Evolutionary conservation across 2,329 filamentous ascomycete genomes (phyloP).

Genomic region (Helotiales sp.): DNA sequence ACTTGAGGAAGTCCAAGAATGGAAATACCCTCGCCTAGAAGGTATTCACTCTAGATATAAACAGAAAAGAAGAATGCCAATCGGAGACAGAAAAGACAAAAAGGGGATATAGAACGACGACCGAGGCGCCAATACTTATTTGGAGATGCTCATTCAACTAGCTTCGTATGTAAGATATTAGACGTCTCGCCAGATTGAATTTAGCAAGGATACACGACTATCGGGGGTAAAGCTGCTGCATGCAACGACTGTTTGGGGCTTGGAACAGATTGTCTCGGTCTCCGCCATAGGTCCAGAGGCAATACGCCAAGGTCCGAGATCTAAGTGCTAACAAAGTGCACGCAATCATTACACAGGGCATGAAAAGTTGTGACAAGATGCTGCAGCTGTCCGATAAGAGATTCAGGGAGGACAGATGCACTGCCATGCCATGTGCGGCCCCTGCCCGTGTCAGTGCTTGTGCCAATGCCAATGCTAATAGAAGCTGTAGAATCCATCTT

Average conservation of each 20-base stretch:
- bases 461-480: neutral
- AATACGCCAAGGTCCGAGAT: neutral
- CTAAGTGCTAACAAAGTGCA: slow-evolving; percentile 4
- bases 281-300: slow-evolving; percentile 2
- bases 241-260: neutral
- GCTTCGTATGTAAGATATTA: neutral
- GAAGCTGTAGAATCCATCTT: neutral
- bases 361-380: slow-evolving; percentile 15
- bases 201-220: neutral
- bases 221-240: neutral
- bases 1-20: neutral
- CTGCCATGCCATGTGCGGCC: neutral
- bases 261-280: neutral
- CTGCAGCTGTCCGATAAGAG: slow-evolving; percentile 15
- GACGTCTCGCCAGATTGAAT: neutral
- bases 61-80: neutral
- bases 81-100: neutral
- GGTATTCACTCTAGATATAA: neutral
- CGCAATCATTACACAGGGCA: slow-evolving; percentile 5
- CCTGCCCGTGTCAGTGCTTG: neutral
- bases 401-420: neutral
- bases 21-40: neutral
- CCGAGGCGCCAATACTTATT: neutral
- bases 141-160: neutral
- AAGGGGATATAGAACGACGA: neutral